A percentile compares a stretch with the other conserved stretches of the same genome.
Conservation (phyloP, 768 basidiomycete species). For the Kwoniella newhampshirensis region DNA sequence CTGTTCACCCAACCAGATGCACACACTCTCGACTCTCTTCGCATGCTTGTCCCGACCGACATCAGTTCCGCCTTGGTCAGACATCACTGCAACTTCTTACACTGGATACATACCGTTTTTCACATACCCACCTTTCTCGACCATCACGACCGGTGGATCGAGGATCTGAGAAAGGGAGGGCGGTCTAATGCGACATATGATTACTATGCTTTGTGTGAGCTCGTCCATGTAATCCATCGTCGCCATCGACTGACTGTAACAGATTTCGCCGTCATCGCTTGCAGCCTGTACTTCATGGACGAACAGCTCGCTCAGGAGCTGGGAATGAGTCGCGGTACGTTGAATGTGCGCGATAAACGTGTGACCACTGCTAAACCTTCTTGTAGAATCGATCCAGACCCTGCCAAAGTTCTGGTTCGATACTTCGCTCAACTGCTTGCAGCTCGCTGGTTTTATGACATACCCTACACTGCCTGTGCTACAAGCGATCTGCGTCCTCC, state of each 20-base stretch:
- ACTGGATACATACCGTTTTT: constrained; percentile 30
- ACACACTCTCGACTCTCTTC: constrained; percentile 13
- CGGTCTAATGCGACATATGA: constrained; percentile 10
- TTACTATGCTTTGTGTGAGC: constrained; percentile 21
- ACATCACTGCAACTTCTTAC: constrained; percentile 22
- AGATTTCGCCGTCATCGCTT: constrained; percentile 29
- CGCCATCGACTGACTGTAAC: neutral
- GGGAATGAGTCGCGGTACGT: constrained; percentile 14
- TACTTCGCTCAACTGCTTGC: constrained; percentile 20
- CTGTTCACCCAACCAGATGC: constrained; percentile 6
- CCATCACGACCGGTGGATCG: constrained; percentile 23
- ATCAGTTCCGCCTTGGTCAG: constrained; percentile 10
- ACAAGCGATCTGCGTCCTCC: constrained; percentile 25
- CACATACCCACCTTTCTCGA: constrained; percentile 21
- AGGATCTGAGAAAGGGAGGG: neutral
- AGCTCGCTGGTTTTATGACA: constrained; percentile 19
- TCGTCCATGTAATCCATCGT: neutral
- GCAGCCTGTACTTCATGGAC: constrained; percentile 27
- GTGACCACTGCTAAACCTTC: neutral
- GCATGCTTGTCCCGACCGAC: constrained; percentile 10
- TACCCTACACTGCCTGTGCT: constrained; percentile 18
- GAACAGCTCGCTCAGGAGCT: constrained; percentile 8
- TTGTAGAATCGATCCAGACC: neutral
- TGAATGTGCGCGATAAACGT: neutral
- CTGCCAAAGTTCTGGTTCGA: constrained; percentile 24